Base-by-base conservation (phyloP, 208 protist species). In the Herpetomonas samuelpessoai region DNA sequence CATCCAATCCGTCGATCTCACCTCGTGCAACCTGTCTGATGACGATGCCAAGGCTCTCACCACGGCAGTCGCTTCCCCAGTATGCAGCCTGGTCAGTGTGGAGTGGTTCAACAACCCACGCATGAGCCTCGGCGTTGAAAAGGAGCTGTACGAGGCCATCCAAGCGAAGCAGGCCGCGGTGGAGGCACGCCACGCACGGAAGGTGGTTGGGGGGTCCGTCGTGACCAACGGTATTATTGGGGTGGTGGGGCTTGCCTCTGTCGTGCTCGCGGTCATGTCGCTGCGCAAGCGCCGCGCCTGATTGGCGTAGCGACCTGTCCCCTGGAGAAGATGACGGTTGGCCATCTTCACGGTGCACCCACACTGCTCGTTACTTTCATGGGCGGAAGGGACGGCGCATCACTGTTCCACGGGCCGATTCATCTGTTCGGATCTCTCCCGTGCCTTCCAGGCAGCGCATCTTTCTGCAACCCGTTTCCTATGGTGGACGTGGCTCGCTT, bases 71-170 rank as follows among this genome's bases (percentile, higher is more conserved):
- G 39, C 52, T 10, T 73, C 49, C 38, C 51, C 64, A 21, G 57
- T 30, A 26, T 83, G 73, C 18, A 88, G 83, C 35, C 71, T 95
- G 22, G 67, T 44, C 3, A 51, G 39, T 16, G 62, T 95, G 10
- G 88, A 91, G 70, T 90, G 83, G 85, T 92, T 78, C 73, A 92
- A 95, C 70, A 94, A 94, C 60, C 88, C 88, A 2, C 75, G 68
- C 38, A 88, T 94, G 38, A 52, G 60, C 48, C 64, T 79, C 14
- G 66, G 28, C 27, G 76, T 78, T n/a, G 88, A 89, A 71, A 77
- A 79, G 66, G 48, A 45, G 31, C 71, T 94, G 2, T 66, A 79
- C 55, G 74, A 83, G 19, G 74, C 78, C 2, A 71, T 88, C 29
- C 64, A 79, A 25, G 62, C 49, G 44, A 87, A 82, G 65, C 56